Evolutionary conservation across 2,329 filamentous ascomycete genomes (phyloP), one percentile per base, ranked within the genome.

Genomic region (Aspergillus udagawae): DNA sequence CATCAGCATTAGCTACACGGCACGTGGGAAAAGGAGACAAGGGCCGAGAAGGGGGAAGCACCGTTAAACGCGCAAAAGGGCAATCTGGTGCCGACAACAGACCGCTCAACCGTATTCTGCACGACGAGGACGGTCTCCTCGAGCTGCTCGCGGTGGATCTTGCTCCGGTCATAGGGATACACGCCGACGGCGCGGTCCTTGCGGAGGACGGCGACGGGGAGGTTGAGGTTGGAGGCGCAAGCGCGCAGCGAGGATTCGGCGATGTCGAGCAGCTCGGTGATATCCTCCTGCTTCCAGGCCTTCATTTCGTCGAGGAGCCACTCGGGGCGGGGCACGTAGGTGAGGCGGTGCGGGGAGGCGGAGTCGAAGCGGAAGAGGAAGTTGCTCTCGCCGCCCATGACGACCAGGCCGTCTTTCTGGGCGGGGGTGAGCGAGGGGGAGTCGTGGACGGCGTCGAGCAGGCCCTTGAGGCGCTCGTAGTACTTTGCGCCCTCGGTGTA

Each of bases 21-120:
- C 42, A 12, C 29, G 23, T 20, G 3, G 3, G 4, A 29, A 8
- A 17, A 35, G 12, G 20, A 20, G 12, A 23, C 1, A n/a, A 47
- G 29, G 44, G 3, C 12, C 12, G 23, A 21, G 25, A 45, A 27
- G 50, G 35, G 35, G 51, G 28, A 38, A 25, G 60, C 64, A 82
- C 82, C 94, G 73, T 99, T 99, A 80, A 99, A 99, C 23, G 94
- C 94, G 71, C 94, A 99, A 70, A 97, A 99, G 0, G 94, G 94
- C 32, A 99, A 66, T 62, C 82, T 73, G 45, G 79, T 75, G 1
- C 88, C 89, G 29, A 88, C 88, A 1, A 83, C 78, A 44, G 87
- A 90, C 66, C 92, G 84, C 75, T 97, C 93, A 4, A 99, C 82
- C 51, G 91, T 92, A 72, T 95, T 93, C 74, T 97, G 93, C 20